Evolutionary conservation across 306 rosid genomes (phyloP).

Genomic region (Amphicarpaea edgeworthii): DNA sequence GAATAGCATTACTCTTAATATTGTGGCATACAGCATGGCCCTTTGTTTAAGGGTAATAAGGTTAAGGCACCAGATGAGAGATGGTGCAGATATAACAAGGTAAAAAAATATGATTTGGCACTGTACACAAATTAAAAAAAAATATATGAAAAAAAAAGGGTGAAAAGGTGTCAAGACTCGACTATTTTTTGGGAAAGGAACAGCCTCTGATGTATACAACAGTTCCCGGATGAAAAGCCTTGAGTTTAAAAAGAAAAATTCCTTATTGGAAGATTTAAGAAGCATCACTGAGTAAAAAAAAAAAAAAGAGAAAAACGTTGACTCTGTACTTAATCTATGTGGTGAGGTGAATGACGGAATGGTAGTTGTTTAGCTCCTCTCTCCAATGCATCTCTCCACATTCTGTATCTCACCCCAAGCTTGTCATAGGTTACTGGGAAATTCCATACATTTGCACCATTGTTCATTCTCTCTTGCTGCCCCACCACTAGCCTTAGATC

Average conservation of each 20-base stretch:
- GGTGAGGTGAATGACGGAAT: conserved; percentile 41
- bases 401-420: conserved; percentile 87
- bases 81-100: conserved; percentile 14
- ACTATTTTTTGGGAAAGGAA: conserved; percentile 51
- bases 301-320: background rate
- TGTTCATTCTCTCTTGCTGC: conserved; percentile 88
- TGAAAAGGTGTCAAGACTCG: conserved; percentile 25
- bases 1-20: conserved; percentile 22
- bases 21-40: conserved; percentile 41
- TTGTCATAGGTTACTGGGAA: conserved; percentile 88
- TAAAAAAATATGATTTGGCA: conserved; percentile 25
- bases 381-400: conserved; percentile 89
- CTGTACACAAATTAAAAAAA: conserved; percentile 52
- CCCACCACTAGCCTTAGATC: conserved; percentile 87
- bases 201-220: conserved; percentile 50
- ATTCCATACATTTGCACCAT: conserved; percentile 87
- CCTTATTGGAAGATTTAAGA: conserved; percentile 16
- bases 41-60: conserved; percentile 41
- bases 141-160: background rate
- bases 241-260: conserved; percentile 21
- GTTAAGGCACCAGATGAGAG: conserved; percentile 32
- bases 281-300: conserved; percentile 22
- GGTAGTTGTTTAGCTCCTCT: conserved; percentile 71
- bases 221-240: conserved; percentile 57
- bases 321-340: conserved; percentile 32